phyloP scores from a whole-genome alignment of 441 rosid species.

The Viola pubescens region DNA sequence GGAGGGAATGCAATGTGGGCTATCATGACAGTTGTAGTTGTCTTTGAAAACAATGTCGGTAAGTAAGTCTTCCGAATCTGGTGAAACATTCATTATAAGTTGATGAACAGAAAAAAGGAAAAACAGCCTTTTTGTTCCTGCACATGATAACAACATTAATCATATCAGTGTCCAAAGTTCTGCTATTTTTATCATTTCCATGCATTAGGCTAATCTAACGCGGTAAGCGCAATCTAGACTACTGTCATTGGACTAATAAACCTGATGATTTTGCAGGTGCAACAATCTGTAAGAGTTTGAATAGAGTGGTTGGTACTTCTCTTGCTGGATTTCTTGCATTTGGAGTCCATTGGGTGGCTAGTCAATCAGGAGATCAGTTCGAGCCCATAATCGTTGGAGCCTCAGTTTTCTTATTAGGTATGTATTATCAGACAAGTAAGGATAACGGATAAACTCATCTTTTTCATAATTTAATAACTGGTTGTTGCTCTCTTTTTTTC shows the following conservation, averaged over 20 bases:
- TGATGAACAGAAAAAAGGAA: no score
- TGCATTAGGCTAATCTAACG: no score
- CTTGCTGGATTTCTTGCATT: constrained; percentile 60
- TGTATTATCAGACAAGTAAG: background rate
- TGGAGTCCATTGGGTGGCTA: constrained; percentile 60
- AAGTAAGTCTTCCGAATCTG: constrained; percentile 29
- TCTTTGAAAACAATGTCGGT: constrained; percentile 77
- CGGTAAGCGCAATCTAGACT: no score
- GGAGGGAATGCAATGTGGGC: constrained; percentile 87
- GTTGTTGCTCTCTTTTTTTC: no score
- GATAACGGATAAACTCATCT: no score
- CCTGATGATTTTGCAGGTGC: constrained; percentile 72
- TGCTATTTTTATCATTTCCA: no score
- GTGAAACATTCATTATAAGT: no score
- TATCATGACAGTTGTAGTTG: constrained; percentile 75
- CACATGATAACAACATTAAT: no score
- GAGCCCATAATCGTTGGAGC: constrained; percentile 60
- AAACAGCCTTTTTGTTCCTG: no score
- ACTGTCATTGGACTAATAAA: no score
- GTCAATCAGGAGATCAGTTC: constrained; percentile 38
- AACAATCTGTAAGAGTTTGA: constrained; percentile 58
- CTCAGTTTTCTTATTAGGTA: constrained; percentile 66
- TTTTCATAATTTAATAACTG: no score
- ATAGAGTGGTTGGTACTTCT: constrained; percentile 57
- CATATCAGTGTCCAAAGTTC: no score